These are phyloP conservation scores for Irpex sp. DNA, from an alignment of 1,284 basidiomycete genomes.

Conservation along the genomic window DNA sequence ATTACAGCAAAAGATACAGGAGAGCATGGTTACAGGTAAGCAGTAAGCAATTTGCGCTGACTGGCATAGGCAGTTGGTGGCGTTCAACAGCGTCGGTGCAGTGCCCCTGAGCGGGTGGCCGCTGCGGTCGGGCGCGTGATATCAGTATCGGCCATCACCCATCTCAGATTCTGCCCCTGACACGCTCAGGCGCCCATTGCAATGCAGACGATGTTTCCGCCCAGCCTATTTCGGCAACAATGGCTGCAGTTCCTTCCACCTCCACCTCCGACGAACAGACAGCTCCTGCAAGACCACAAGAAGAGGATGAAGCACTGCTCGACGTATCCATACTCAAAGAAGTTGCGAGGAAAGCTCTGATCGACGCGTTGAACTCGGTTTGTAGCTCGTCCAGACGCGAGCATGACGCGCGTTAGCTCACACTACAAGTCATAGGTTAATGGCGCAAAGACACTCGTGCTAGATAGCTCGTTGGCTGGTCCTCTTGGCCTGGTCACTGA, in stretches of 20 bases:
- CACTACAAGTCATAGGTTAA: slow-evolving; percentile 56
- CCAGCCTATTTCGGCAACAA: slow-evolving; percentile 6
- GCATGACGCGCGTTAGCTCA: slow-evolving; percentile 3
- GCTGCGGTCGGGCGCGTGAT: not conserved
- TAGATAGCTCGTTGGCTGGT: slow-evolving; percentile 85
- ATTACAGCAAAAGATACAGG: not conserved
- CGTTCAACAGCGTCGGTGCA: not conserved
- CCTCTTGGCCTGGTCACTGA: slow-evolving; percentile 92
- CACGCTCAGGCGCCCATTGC: not conserved
- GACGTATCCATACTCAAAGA: slow-evolving; percentile 73
- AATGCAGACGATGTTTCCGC: not conserved
- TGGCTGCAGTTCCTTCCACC: slow-evolving; percentile 22
- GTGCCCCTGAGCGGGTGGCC: not conserved
- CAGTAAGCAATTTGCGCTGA: not conserved
- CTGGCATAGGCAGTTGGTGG: not conserved
- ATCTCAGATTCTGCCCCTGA: not conserved
- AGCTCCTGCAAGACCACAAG: slow-evolving; percentile 15
- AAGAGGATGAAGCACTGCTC: slow-evolving; percentile 36
- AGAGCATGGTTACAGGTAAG: not conserved
- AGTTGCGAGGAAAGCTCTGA: slow-evolving; percentile 67
- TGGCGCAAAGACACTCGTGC: slow-evolving; percentile 92
- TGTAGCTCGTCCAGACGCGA: slow-evolving; percentile 18
- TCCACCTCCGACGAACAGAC: slow-evolving; percentile 20
- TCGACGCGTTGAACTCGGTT: slow-evolving; percentile 82
- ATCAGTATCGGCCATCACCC: not conserved